Percentiles rank a stretch among this genome's conserved stretches.
Conservation (phyloP, 306 rosid species). For the Coriaria nepalensis region DNA sequence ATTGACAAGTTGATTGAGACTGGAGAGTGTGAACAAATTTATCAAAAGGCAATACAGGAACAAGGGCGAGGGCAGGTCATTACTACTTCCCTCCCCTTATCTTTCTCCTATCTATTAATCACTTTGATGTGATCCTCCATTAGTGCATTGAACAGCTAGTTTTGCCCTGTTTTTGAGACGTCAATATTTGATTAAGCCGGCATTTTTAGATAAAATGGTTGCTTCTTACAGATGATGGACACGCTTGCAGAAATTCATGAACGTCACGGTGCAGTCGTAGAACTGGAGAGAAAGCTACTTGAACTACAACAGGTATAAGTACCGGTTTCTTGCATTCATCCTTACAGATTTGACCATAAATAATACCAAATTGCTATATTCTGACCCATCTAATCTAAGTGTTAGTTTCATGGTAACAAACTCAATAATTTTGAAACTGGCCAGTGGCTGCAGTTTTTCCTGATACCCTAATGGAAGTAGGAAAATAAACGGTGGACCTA, state of each 20-base stretch:
- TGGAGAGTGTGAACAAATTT: conserved; percentile 90
- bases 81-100: conserved; percentile 3
- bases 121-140: too few species aligned
- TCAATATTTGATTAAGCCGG: too few species aligned
- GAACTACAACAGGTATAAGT: conserved; percentile 66
- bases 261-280: conserved; percentile 88
- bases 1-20: conserved; percentile 91
- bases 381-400: too few species aligned
- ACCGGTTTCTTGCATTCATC: conserved; percentile 6
- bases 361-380: too few species aligned
- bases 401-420: too few species aligned
- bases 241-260: conserved; percentile 92
- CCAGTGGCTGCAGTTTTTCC: too few species aligned
- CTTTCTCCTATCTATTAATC: not conserved
- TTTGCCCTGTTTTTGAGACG: too few species aligned
- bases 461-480: too few species aligned
- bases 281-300: conserved; percentile 82
- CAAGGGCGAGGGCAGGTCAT: conserved; percentile 96
- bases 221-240: conserved; percentile 55
- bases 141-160: too few species aligned
- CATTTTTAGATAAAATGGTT: too few species aligned
- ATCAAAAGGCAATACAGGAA: conserved; percentile 87
- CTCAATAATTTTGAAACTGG: too few species aligned
- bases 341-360: not conserved
- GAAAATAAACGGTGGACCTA: too few species aligned